Conservation (phyloP, 345 rosid species). For the Camelina sativa region DNA sequence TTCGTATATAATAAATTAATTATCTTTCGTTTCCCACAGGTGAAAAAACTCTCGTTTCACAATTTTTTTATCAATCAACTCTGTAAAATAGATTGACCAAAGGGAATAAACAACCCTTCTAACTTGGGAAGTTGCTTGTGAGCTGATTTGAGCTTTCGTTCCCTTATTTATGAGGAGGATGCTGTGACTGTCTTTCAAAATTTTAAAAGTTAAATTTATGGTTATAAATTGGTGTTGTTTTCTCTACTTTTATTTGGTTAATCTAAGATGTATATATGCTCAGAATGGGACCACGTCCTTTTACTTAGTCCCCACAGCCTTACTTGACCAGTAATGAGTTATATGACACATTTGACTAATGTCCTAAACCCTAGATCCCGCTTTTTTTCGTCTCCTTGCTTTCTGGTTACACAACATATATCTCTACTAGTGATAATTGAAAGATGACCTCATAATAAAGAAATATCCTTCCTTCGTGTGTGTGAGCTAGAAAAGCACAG, state of each 20-base stretch:
- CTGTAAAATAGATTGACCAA: constrained; percentile 37
- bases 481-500: constrained; percentile 16
- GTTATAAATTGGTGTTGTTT: too few relatives aligned
- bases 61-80: constrained; percentile 9
- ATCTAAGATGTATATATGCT: too few relatives aligned
- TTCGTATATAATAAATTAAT: constrained; percentile 34
- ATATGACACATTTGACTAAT: background rate
- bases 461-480: background rate
- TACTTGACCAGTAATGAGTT: background rate
- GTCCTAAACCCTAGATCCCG: constrained; percentile 3
- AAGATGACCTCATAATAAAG: constrained; percentile 2
- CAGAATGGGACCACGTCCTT: background rate
- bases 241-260: too few relatives aligned
- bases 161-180: constrained; percentile 8
- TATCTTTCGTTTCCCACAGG: constrained; percentile 19
- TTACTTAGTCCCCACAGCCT: background rate
- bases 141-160: constrained; percentile 22
- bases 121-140: constrained; percentile 14
- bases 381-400: background rate
- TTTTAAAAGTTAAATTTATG: too few relatives aligned
- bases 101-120: constrained; percentile 28
- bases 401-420: constrained; percentile 11
- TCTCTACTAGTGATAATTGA: constrained; percentile 1
- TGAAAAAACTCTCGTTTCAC: constrained; percentile 17
- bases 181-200: background rate